Evolutionary conservation across 805 yeast genomes (phyloP).

Genomic region (Yarrowia porcina): DNA sequence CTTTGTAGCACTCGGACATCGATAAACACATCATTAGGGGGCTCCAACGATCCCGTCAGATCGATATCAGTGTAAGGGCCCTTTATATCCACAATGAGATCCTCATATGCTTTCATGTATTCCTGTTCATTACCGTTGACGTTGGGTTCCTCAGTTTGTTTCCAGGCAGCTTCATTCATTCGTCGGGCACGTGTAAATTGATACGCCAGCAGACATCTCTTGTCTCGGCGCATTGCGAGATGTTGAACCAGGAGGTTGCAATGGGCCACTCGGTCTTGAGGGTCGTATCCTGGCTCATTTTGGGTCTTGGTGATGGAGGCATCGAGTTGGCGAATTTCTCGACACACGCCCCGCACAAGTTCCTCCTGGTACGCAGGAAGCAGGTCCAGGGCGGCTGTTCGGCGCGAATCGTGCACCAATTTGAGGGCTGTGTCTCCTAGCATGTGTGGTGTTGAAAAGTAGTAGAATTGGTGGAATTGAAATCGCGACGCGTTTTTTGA

Average conservation of each 20-base stretch:
- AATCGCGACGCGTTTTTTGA: slow-evolving; percentile 16
- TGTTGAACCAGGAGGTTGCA: slow-evolving; percentile 57
- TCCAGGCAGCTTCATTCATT: slow-evolving; percentile 70
- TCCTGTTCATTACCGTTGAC: slow-evolving; percentile 77
- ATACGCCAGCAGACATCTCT: slow-evolving; percentile 83
- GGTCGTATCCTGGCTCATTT: slow-evolving; percentile 29
- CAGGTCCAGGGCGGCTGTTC: slow-evolving; percentile 62
- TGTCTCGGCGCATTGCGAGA: slow-evolving; percentile 79
- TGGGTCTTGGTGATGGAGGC: slow-evolving; percentile 56
- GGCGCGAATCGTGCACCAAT: slow-evolving; percentile 78
- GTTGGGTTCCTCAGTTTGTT: slow-evolving; percentile 43
- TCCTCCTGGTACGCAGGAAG: slow-evolving; percentile 73
- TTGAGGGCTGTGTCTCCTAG: slow-evolving; percentile 86
- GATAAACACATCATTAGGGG: slow-evolving; percentile 87
- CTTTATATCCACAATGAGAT: slow-evolving; percentile 69
- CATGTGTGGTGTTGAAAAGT: slow-evolving; percentile 46
- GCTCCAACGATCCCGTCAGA: slow-evolving; percentile 80
- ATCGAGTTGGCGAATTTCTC: slow-evolving; percentile 55
- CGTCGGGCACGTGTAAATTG: slow-evolving; percentile 67
- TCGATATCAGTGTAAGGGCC: slow-evolving; percentile 80
- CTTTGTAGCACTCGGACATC: slow-evolving; percentile 91
- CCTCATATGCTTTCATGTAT: slow-evolving; percentile 67
- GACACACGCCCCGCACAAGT: slow-evolving; percentile 60
- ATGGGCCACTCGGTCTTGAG: slow-evolving; percentile 37
- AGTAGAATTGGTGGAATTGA: neutral